Evolutionary conservation across 306 rosid species (phyloP), one percentile per base, ranked within the genome.

Genomic region (Canavalia gladiata): DNA sequence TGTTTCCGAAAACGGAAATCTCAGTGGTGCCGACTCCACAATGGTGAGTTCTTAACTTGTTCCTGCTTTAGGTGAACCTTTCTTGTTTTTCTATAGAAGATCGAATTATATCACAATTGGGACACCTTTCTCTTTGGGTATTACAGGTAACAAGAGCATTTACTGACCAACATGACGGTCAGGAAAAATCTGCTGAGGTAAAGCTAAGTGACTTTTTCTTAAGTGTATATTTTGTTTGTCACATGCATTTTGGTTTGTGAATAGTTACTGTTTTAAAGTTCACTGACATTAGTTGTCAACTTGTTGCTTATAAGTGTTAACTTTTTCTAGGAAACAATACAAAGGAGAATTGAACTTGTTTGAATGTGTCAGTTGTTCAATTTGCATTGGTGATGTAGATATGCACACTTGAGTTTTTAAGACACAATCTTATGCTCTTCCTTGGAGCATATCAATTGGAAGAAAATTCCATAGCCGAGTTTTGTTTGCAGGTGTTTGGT

Each of bases 121-220:
- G n/a, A 37, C 74, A 28, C 64, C 9, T 51, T 86, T 72, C 68
- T 10, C 56, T 78, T 72, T 76, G 69, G 75, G 50, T 67, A 54
- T 82, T 84, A 39, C 86, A 95, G 98, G 87, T 86, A 54, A n/a
- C 93, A 63, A 91, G 84, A 84, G 83, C 88, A 49, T 90, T 79
- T 68, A 64, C 72, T n/a, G 96, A 90, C 59, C 91, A 54, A 70
- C 59, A 72, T 28, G 92, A 88, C 11, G 57, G 75, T 59, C 86
- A 81, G 35, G 91, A 88, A 72, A 95, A 89, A 89, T 90, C 97
- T 72, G 64, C 84, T 28, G 97, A 95, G 99, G 97, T 95, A 74
- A 63, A 83, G 52, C 68, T 39, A 56, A 70, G 0, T 1, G 2
- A 31, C 35, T 5, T 55, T 28, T 68, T 31, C 66, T 42, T 67